Percentiles rank a stretch among this genome's conserved stretches.
Conservation (phyloP, 208 protist genomes). For the Crithidia mellificae region DNA sequence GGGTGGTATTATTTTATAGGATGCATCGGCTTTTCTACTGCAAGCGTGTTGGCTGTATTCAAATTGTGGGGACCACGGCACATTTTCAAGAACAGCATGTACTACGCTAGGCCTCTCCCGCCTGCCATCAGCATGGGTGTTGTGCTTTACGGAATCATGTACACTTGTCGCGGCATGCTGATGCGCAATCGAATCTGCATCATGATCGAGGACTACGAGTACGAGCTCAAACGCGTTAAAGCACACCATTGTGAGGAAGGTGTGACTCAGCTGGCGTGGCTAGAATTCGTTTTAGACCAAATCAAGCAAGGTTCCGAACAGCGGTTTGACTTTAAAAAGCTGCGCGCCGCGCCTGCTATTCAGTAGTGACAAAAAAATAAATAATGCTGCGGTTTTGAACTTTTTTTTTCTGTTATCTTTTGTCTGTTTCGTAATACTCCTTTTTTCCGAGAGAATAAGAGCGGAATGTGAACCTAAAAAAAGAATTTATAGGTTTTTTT, state of each 20-base stretch:
- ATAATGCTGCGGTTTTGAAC: background rate
- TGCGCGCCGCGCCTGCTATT: slow-evolving; percentile 42
- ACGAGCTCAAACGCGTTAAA: slow-evolving; percentile 90
- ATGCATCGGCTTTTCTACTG: slow-evolving; percentile 65
- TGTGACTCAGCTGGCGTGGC: slow-evolving; percentile 84
- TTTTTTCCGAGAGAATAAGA: too few species aligned
- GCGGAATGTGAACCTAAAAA: too few species aligned
- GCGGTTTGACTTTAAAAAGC: slow-evolving; percentile 86
- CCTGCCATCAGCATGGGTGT: slow-evolving; percentile 87
- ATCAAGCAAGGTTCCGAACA: slow-evolving; percentile 79
- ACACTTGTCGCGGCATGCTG: slow-evolving; percentile 85
- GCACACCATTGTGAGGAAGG: slow-evolving; percentile 89
- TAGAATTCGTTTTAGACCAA: slow-evolving; percentile 88
- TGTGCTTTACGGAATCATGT: slow-evolving; percentile 81
- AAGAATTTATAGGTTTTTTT: too few species aligned
- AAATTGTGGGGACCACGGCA: slow-evolving; percentile 87
- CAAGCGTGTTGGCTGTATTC: slow-evolving; percentile 62
- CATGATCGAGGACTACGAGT: slow-evolving; percentile 92
- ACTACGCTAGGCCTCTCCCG: slow-evolving; percentile 81
- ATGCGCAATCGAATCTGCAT: slow-evolving; percentile 87
- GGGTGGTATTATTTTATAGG: slow-evolving; percentile 88
- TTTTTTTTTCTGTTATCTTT: background rate
- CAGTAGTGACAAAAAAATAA: background rate
- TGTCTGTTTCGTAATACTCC: background rate
- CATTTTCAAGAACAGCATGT: slow-evolving; percentile 91